A percentile compares a stretch with the other conserved stretches of the same genome.
Evolutionary conservation across 2,329 filamentous ascomycete species (phyloP).

Genomic region (Bipolaris bicolor): DNA sequence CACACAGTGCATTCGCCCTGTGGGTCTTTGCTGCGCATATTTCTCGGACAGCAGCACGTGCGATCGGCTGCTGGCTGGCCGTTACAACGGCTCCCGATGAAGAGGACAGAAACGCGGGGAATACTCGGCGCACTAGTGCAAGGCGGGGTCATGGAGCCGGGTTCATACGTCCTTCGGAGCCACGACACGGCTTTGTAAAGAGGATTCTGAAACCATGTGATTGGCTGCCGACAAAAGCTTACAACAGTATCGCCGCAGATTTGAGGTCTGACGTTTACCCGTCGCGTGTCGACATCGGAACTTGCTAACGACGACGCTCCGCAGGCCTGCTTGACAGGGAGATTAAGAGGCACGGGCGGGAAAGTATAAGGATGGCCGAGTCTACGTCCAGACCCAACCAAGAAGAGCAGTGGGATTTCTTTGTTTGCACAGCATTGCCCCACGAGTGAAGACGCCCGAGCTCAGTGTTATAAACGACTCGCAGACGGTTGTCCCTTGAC

Average conservation of each 20-base stretch:
- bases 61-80: constrained; percentile 11
- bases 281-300: constrained; percentile 23
- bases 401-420: background rate
- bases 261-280: constrained; percentile 13
- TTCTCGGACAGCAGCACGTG: constrained; percentile 4
- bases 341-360: background rate
- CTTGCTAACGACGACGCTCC: background rate
- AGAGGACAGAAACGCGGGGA: constrained; percentile 19
- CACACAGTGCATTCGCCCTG: background rate
- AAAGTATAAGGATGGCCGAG: constrained; percentile 9
- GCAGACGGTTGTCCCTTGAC: constrained; percentile 1
- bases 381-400: background rate
- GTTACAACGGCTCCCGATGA: constrained; percentile 11
- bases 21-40: constrained; percentile 1
- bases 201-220: constrained; percentile 13
- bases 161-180: constrained; percentile 19
- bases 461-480: constrained; percentile 1
- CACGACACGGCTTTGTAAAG: constrained; percentile 27
- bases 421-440: background rate
- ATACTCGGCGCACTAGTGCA: constrained; percentile 28
- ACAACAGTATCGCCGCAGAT: too few species aligned
- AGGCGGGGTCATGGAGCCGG: constrained; percentile 28
- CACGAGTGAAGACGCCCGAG: background rate
- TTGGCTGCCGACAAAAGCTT: constrained; percentile 14
- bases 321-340: background rate